These are phyloP conservation scores for Tuber magnatum DNA, from an alignment of 495 filamentous ascomycete genomes.

Conservation along the genomic window DNA sequence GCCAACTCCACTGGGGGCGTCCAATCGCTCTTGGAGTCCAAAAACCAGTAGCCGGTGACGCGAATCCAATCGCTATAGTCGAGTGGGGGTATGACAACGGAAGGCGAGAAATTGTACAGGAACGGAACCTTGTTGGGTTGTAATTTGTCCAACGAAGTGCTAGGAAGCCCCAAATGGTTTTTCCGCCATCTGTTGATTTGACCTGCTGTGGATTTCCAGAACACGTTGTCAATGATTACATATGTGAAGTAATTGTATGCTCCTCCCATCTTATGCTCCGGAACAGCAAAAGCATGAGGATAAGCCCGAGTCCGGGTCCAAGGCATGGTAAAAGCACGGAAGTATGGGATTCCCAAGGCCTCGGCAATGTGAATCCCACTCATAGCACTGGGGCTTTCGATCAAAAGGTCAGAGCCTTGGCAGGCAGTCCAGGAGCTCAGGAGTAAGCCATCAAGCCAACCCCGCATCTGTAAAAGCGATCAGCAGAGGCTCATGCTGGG, in stretches of 20 bases:
- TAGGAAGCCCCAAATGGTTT: slow-evolving; percentile 65
- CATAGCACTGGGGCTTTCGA: slow-evolving; percentile 97
- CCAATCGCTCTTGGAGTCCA: slow-evolving; percentile 65
- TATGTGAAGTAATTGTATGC: slow-evolving; percentile 93
- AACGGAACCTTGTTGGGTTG: slow-evolving; percentile 95
- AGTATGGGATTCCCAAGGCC: slow-evolving; percentile 86
- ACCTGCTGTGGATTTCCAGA: slow-evolving; percentile 86
- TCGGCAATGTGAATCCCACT: slow-evolving; percentile 98
- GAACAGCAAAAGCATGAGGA: slow-evolving; percentile 94
- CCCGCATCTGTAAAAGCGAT: slow-evolving; percentile 55
- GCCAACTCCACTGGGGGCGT: slow-evolving; percentile 64
- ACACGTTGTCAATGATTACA: slow-evolving; percentile 93
- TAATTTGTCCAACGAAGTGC: slow-evolving; percentile 80
- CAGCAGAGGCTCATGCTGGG: not conserved
- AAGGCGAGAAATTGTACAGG: slow-evolving; percentile 92
- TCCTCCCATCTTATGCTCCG: slow-evolving; percentile 86
- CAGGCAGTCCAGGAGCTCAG: slow-evolving; percentile 78
- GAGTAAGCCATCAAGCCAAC: slow-evolving; percentile 86
- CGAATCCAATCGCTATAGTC: slow-evolving; percentile 98
- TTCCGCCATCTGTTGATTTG: slow-evolving; percentile 93
- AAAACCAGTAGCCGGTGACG: slow-evolving; percentile 96
- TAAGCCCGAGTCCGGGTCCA: slow-evolving; percentile 95
- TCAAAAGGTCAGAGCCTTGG: slow-evolving; percentile 79
- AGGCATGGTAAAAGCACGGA: slow-evolving; percentile 97
- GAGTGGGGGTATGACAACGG: slow-evolving; percentile 81